Evolutionary conservation across 805 yeast genomes (phyloP).

Genomic region (Barnettozyma botsteinii): DNA sequence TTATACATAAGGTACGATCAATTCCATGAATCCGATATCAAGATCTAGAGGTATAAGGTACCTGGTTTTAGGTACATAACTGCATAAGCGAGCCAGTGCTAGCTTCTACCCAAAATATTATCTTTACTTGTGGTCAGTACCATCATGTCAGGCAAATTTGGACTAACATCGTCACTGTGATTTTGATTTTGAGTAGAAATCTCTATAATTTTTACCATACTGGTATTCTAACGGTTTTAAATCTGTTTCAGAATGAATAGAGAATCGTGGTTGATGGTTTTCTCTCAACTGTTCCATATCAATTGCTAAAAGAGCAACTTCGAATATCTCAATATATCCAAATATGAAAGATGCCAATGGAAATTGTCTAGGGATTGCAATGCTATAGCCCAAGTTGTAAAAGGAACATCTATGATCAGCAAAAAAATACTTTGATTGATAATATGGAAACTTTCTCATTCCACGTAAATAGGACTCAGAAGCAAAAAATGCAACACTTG

Average conservation of each 20-base stretch:
- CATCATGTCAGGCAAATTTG: too few species aligned
- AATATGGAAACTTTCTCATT: slow-evolving; percentile 8
- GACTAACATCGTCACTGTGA: too few species aligned
- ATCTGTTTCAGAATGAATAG: background rate
- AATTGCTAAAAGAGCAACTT: slow-evolving; percentile 8
- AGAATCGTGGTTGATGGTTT: background rate
- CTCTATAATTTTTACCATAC: too few species aligned
- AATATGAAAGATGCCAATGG: slow-evolving; percentile 6
- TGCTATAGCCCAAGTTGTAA: slow-evolving; percentile 8
- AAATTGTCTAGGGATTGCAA: slow-evolving; percentile 3
- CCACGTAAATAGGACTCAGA: slow-evolving; percentile 1
- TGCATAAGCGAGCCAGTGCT: too few species aligned
- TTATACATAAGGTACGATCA: too few species aligned
- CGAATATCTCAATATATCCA: slow-evolving; percentile 9
- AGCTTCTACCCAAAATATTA: too few species aligned
- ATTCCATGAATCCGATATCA: too few species aligned
- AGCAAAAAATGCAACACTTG: slow-evolving; percentile 4
- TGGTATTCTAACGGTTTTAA: background rate
- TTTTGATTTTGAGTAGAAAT: too few species aligned
- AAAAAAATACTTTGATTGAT: slow-evolving; percentile 4
- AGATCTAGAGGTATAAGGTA: too few species aligned
- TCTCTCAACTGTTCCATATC: slow-evolving; percentile 8
- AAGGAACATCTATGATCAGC: background rate
- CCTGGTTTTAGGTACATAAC: too few species aligned
- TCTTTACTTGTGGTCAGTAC: too few species aligned